Percentiles rank a stretch among this genome's conserved stretches.
These are phyloP conservation scores for Bacterosira constricta DNA, from an alignment of 108 stramenopile genomes.

Conservation along the genomic window DNA sequence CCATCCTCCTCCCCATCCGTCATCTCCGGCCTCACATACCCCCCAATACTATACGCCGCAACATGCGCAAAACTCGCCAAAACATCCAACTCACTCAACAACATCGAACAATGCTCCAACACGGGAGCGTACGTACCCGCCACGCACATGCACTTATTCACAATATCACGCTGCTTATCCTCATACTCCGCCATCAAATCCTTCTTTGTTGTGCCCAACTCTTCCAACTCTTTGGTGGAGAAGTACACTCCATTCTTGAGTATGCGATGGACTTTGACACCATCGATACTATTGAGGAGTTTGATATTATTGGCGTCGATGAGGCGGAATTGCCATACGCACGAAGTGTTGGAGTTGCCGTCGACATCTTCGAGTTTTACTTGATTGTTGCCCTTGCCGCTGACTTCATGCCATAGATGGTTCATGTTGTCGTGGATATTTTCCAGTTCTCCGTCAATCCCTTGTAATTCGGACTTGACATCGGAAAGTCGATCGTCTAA, in stretches of 20 bases:
- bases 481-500: constrained; percentile 74
- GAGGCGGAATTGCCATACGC: constrained; percentile 80
- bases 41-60: constrained; percentile 83
- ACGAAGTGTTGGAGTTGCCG: constrained; percentile 47
- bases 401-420: constrained; percentile 60
- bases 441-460: constrained; percentile 66
- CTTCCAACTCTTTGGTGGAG: constrained; percentile 74
- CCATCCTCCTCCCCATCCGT: constrained; percentile 85
- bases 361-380: constrained; percentile 72
- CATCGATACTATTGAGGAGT: constrained; percentile 42
- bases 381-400: constrained; percentile 49
- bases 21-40: constrained; percentile 89
- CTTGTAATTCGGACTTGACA: constrained; percentile 69
- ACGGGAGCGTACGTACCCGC: constrained; percentile 88
- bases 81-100: constrained; percentile 86
- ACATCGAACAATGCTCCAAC: constrained; percentile 62
- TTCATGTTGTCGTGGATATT: constrained; percentile 70
- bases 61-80: constrained; percentile 80
- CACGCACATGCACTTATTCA: constrained; percentile 77
- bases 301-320: constrained; percentile 79
- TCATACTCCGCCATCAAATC: constrained; percentile 77
- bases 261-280: constrained; percentile 73
- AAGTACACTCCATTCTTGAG: constrained; percentile 97
- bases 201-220: constrained; percentile 63
- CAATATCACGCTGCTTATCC: constrained; percentile 71